phyloP scores from a whole-genome alignment of 208 protist species.

The Leishmania mexicana region DNA sequence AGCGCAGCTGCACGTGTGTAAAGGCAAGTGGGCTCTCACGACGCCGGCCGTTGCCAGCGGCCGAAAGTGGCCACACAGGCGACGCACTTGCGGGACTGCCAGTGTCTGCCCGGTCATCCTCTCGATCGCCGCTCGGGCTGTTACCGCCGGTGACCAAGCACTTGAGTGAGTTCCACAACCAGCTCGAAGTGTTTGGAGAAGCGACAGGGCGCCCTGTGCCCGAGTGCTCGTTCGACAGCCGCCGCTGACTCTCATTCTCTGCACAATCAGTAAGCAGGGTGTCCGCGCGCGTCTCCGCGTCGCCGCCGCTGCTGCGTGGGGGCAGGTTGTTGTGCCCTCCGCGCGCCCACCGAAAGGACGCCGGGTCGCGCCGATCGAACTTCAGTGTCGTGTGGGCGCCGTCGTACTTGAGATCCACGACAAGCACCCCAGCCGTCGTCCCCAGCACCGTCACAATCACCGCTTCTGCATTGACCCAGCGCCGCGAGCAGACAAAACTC shows the following conservation, averaged over 20 bases:
- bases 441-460: constrained; percentile 64
- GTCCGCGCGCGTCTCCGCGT: neutral
- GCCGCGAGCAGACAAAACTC: constrained; percentile 63
- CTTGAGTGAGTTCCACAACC: constrained; percentile 31
- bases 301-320: neutral
- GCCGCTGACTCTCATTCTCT: constrained; percentile 10
- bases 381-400: constrained; percentile 58
- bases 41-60: neutral
- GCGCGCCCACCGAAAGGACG: constrained; percentile 23
- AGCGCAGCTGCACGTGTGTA: constrained; percentile 54
- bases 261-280: neutral
- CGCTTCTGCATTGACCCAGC: constrained; percentile 34
- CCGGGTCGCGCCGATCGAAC: constrained; percentile 45
- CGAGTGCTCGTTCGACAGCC: constrained; percentile 2
- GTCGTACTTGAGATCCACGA: constrained; percentile 67
- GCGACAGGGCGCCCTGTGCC: constrained; percentile 1
- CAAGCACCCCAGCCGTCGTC: constrained; percentile 49
- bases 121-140: neutral
- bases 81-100: neutral
- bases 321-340: constrained; percentile 24
- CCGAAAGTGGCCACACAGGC: constrained; percentile 24
- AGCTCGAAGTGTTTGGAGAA: neutral
- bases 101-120: neutral
- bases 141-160: constrained; percentile 24
- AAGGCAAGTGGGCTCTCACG: constrained; percentile 32